Evolutionary conservation across 1,284 basidiomycete genomes (phyloP), one percentile per base, ranked within the genome.

Genomic region (Pseudozyma flocculosa): DNA sequence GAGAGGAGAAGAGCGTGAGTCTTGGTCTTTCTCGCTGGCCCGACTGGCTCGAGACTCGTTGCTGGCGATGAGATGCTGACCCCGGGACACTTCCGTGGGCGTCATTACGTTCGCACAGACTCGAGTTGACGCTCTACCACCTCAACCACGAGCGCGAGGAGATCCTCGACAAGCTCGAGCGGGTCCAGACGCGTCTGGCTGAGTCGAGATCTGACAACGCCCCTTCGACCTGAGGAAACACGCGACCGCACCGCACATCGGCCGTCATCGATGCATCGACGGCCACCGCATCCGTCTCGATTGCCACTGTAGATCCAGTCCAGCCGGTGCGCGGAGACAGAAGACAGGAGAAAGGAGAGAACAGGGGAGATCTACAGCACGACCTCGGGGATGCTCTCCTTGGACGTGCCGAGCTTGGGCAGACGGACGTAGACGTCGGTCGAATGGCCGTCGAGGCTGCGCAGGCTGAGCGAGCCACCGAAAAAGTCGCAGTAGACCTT

Each of bases 391-490:
- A 70, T 70, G 2, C 56, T 87, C 79, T 91, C 89, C 61, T 89
- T 76, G 76, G 88, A 90, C 17, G 88, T 90, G 36, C 89, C 89
- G 71, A 92, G 81, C 78, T 87, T 90, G 2, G 89, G 90, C 43
- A 92, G 80, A 21, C 87, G 83, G 43, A 92, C 53, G 36, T 56
- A 59, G 38, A 62, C 53, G 42, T 55, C 58, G 21, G 54, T 57
- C 13, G 48, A 50, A 42, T 57, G 61, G 0, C 89, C 88, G 72
- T 92, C 87, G 70, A 91, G 71, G 21, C 88, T 88, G 15, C 90
- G 84, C n/a, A 92, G 79, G 58, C 89, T 86, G 42, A 92, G 75
- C 3, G 86, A 88, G 2, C 89, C 89, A 24, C 90, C 90, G 40
- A 73, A 70, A 22, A 72, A 73, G 22, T 73, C 71, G 39, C 70